Evolutionary conservation across 331 rosid genomes (phyloP).

Genomic region (Stylosanthes scabra): DNA sequence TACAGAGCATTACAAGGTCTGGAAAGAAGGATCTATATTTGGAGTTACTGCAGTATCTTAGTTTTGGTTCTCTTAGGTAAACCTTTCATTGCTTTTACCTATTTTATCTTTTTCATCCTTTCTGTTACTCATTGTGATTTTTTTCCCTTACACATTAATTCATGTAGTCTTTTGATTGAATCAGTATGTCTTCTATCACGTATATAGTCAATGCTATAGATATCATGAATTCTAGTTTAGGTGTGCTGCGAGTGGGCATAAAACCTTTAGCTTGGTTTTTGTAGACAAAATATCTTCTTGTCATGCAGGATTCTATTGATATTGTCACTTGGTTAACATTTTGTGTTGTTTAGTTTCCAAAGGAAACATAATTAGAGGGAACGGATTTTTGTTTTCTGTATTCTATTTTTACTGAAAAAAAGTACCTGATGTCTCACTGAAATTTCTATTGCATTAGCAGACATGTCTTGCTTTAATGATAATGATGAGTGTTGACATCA

Average conservation of each 20-base stretch:
- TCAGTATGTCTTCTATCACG: slow-evolving; percentile 14
- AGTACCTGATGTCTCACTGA: slow-evolving; percentile 13
- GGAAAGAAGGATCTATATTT: slow-evolving; percentile 95
- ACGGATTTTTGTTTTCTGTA: slow-evolving; percentile 10
- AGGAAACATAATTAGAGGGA: slow-evolving; percentile 1
- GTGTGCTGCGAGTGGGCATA: slow-evolving; percentile 22
- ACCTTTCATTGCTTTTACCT: slow-evolving; percentile 30
- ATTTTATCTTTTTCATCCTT: not conserved
- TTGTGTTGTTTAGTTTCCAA: not conserved
- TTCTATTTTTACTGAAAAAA: slow-evolving; percentile 21
- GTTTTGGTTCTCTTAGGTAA: slow-evolving; percentile 79
- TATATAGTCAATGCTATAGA: slow-evolving; percentile 33
- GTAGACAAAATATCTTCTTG: not conserved
- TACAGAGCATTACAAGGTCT: slow-evolving; percentile 73
- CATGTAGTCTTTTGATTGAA: slow-evolving; percentile 24
- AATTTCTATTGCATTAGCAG: slow-evolving; percentile 25
- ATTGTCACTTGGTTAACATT: slow-evolving; percentile 14
- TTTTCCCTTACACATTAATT: slow-evolving; percentile 16
- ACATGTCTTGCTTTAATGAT: slow-evolving; percentile 18
- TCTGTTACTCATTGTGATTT: slow-evolving; percentile 3
- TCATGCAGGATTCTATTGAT: slow-evolving; percentile 14
- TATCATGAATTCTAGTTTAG: slow-evolving; percentile 23
- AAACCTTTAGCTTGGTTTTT: slow-evolving; percentile 22
- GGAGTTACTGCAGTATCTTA: slow-evolving; percentile 81
- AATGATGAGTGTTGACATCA: slow-evolving; percentile 6